Evolutionary conservation across 1,284 basidiomycete species (phyloP).

Genomic region (Trametes hirsuta): DNA sequence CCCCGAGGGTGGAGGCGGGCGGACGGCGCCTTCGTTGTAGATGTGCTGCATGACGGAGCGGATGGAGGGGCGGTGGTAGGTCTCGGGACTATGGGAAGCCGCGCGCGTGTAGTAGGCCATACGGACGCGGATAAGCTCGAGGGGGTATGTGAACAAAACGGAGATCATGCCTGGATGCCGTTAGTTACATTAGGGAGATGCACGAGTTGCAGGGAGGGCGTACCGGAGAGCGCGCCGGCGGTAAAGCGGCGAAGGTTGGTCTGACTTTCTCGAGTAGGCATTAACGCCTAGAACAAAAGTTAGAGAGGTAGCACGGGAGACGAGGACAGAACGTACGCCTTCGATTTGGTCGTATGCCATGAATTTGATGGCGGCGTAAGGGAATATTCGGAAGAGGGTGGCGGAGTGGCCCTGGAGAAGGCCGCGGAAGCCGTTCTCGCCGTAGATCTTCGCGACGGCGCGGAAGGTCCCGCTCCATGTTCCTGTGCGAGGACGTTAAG

Average conservation of each 20-base stretch:
- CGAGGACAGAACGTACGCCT: constrained; percentile 50
- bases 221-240: constrained; percentile 89
- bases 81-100: constrained; percentile 25
- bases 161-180: constrained; percentile 75
- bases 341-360: constrained; percentile 95
- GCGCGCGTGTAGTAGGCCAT: constrained; percentile 86
- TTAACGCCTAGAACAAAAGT: constrained; percentile 55
- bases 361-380: constrained; percentile 97
- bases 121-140: constrained; percentile 94
- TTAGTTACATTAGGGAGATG: background rate
- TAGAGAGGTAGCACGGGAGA: background rate
- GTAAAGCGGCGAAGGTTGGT: constrained; percentile 85
- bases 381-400: constrained; percentile 85
- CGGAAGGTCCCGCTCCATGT: constrained; percentile 85
- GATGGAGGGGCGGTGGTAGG: constrained; percentile 57
- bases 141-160: constrained; percentile 91
- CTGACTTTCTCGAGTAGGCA: constrained; percentile 82
- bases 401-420: constrained; percentile 96
- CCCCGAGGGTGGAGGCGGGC: no score
- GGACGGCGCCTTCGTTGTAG: constrained; percentile 63
- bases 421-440: constrained; percentile 73
- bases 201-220: constrained; percentile 16
- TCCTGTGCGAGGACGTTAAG: constrained; percentile 46
- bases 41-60: constrained; percentile 64
- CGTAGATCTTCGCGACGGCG: constrained; percentile 84